phyloP scores from a whole-genome alignment of 176 grass and related monocot species.

The Musa schizocarpa region DNA sequence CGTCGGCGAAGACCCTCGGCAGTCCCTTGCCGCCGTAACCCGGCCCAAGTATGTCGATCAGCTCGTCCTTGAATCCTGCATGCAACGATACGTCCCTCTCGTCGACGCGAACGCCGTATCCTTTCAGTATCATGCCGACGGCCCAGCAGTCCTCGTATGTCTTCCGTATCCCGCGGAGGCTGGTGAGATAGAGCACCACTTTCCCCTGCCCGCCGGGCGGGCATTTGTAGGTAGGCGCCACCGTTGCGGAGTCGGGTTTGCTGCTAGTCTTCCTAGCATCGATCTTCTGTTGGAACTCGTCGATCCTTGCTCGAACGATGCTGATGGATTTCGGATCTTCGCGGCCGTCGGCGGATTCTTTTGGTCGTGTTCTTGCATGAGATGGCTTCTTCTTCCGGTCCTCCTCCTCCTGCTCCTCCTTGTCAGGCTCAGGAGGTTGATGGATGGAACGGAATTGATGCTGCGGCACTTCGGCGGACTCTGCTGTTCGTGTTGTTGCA shows the following conservation, averaged over 20 bases:
- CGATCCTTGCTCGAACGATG: conserved; percentile 61
- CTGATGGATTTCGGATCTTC: conserved; percentile 52
- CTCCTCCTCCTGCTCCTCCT: not conserved
- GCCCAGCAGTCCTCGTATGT: conserved; percentile 90
- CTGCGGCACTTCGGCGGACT: no score
- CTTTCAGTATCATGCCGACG: conserved; percentile 43
- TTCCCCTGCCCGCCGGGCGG: conserved; percentile 34
- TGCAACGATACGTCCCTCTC: conserved; percentile 75
- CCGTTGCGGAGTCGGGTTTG: conserved; percentile 9
- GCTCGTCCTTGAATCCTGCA: conserved; percentile 58
- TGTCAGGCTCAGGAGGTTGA: not conserved
- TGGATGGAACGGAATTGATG: not conserved
- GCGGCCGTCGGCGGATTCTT: conserved; percentile 17
- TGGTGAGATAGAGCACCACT: conserved; percentile 78
- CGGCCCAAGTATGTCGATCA: conserved; percentile 33
- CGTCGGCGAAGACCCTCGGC: conserved; percentile 57
- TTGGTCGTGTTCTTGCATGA: not conserved
- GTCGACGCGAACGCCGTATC: conserved; percentile 59
- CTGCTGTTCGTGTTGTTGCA: no score
- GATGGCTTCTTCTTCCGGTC: no score
- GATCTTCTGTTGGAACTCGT: conserved; percentile 73
- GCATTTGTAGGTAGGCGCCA: not conserved
- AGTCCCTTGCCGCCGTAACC: conserved; percentile 10
- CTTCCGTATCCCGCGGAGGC: conserved; percentile 73
- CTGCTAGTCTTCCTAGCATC: conserved; percentile 31